Percentiles rank a stretch among this genome's conserved stretches.
Conservation (phyloP, 352 stramenopile genomes). For the Blastocystis sp. region DNA sequence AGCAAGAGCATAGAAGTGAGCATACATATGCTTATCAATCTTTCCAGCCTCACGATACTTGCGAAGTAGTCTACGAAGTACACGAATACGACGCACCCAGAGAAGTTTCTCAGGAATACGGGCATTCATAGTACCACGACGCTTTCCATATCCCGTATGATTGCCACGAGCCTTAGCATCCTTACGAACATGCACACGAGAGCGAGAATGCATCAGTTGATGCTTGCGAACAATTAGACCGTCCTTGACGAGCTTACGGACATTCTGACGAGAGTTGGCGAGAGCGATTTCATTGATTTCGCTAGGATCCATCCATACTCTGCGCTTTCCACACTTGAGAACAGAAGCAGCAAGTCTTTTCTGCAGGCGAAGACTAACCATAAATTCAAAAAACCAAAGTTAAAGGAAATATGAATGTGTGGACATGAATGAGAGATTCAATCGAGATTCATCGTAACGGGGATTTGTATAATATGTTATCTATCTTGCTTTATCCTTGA, state of each 20-base stretch:
- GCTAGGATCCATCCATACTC: constrained; percentile 99
- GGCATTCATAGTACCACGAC: constrained; percentile 97
- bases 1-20: constrained; percentile 71
- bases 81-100: constrained; percentile 98
- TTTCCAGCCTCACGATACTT: constrained; percentile 99
- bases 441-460: background rate
- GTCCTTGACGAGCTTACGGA: constrained; percentile 97
- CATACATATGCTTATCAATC: constrained; percentile 99
- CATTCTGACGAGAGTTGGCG: constrained; percentile 95
- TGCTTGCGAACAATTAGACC: constrained; percentile 98
- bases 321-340: constrained; percentile 97
- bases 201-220: constrained; percentile 94
- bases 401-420: background rate
- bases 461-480: background rate
- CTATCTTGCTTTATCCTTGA: background rate
- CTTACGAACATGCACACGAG: constrained; percentile 89
- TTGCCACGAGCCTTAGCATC: constrained; percentile 97
- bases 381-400: background rate
- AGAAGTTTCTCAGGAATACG: constrained; percentile 99
- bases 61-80: constrained; percentile 95
- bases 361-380: constrained; percentile 82
- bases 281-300: constrained; percentile 97
- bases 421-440: background rate
- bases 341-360: constrained; percentile 91
- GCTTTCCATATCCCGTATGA: constrained; percentile 97